Evolutionary conservation across 2,329 filamentous ascomycete species (phyloP), one percentile per base, ranked within the genome.

Genomic region (Pseudopyrenochaeta lycopersici): DNA sequence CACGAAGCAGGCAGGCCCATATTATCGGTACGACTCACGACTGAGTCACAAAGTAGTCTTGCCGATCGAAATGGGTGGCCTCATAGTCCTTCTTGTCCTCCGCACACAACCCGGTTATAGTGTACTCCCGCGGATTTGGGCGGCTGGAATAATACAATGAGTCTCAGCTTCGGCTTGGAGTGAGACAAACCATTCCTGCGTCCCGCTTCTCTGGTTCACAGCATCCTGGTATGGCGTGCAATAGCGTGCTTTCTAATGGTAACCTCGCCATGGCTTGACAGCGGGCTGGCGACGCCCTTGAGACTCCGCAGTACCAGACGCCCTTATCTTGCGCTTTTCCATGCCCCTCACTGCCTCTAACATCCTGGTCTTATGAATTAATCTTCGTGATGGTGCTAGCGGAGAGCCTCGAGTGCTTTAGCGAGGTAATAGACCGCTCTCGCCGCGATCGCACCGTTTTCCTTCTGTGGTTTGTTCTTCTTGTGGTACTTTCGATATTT

Each of bases 401-500:
- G 54, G n/a, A 49, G 4, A 32, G 41, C 47, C 39, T 54, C 47
- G 14, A 54, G 29, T 17, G 45, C 47, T 29, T 47, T 38, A 10
- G 35, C 21, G 12, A 42, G 18, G 9, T 23, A 20, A 15, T 44
- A 35, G 14, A 30, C 32, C 1, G n/a, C 51, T 21, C 53, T 60
- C 5, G 35, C 46, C 17, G 30, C 33, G 20, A 58, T 38, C 5
- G 64, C 32, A 9, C 48, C 45, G 42, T 58, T 63, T 41, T 49
- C 43, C 17, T 57, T 43, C 32, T 40, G 47, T 14, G 43, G 42
- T 23, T 53, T 49, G 2, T 54, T 23, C 4, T 39, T 40, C 0
- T 9, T 20, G 18, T 64, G 54, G 38, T 61, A 46, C 30, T 65
- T 65, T 38, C 60, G 56, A 18, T 63, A 62, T 17, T 40, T 42